Percentiles rank a stretch among this genome's conserved stretches.
phyloP scores from a whole-genome alignment of 176 grass and related monocot genomes.

The Rhynchospora breviuscula region DNA sequence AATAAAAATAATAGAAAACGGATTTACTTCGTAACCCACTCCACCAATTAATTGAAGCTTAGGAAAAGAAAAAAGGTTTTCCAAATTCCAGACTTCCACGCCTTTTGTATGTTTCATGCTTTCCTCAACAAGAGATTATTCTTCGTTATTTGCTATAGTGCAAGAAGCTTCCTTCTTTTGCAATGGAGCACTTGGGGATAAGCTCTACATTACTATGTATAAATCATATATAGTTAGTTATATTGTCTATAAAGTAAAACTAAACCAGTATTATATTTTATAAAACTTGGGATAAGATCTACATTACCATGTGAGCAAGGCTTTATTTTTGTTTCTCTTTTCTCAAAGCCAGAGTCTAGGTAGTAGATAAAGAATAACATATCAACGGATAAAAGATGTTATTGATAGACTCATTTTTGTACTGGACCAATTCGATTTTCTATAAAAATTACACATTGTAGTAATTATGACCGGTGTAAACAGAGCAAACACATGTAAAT shows the following conservation, averaged over 20 bases:
- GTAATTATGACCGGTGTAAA: background rate
- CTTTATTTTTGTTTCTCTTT: too few species aligned
- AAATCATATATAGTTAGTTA: background rate
- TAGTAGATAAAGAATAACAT: background rate
- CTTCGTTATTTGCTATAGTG: background rate
- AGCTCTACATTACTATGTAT: background rate
- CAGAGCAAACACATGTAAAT: background rate
- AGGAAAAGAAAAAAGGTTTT: background rate
- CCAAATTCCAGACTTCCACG: background rate
- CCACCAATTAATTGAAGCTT: background rate
- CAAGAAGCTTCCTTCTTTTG: background rate
- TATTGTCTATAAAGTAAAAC: background rate
- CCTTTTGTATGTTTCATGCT: background rate
- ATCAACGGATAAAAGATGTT: background rate
- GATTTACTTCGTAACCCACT: background rate
- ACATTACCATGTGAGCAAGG: too few species aligned
- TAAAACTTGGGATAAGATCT: too few species aligned
- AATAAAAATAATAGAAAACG: background rate
- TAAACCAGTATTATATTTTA: background rate
- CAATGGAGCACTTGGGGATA: background rate
- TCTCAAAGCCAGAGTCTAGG: too few species aligned
- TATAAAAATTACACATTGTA: background rate
- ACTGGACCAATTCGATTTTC: background rate
- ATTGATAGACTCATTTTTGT: background rate
- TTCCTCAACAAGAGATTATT: constrained; percentile 8